Base-by-base conservation (phyloP, 129 eudicot genomes). In the Arctium lappa region DNA sequence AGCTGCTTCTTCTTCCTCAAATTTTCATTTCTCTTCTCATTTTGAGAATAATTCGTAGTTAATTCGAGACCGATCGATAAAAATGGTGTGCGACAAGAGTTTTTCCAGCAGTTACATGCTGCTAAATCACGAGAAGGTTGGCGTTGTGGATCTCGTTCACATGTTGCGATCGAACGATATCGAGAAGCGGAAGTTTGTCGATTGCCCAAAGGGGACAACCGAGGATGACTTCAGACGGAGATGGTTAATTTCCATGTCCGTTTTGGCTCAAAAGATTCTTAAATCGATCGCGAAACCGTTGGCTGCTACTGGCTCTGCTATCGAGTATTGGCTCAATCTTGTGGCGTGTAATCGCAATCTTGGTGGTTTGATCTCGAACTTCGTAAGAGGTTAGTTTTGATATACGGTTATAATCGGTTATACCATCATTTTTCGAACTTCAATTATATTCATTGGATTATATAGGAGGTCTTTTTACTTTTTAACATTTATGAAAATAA, bases 271-370 rank as follows among this genome's bases (percentile, higher is more conserved):
- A 30, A 79, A 79, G 82, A 6, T 42, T 44, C 82, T 79, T 27
- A 79, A 69, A 40, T 79, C 65, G 18, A 70, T 69, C 0, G 75
- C 63, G 4, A 69, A 44, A 69, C 82, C 82, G 2, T 42, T 79
- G 75, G 76, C 76, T 44, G 44, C 66, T 30, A 44, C 42, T 30
- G 82, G 82, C 8, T 40, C 37, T 31, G 82, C 76, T 31, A 69
- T 79, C 0, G 82, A 79, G 82, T 46, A 79, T 79, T 69, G 82
- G 76, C 76, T 79, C 11, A 79, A 79, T 69, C 76, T 79, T 42
- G 82, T 79, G 5, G 46, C 68, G 12, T 69, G 82, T 69, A 79
- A 79, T 79, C 44, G 69, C 6, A 79, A 44, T 50, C 76, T 69
- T 29, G 31, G 44, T 69, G 82, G 82, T 33, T 10, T 69, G n/a